Base-by-base conservation (phyloP, 2,329 filamentous ascomycete genomes). In the Hymenotorrendiella dingleyae region DNA sequence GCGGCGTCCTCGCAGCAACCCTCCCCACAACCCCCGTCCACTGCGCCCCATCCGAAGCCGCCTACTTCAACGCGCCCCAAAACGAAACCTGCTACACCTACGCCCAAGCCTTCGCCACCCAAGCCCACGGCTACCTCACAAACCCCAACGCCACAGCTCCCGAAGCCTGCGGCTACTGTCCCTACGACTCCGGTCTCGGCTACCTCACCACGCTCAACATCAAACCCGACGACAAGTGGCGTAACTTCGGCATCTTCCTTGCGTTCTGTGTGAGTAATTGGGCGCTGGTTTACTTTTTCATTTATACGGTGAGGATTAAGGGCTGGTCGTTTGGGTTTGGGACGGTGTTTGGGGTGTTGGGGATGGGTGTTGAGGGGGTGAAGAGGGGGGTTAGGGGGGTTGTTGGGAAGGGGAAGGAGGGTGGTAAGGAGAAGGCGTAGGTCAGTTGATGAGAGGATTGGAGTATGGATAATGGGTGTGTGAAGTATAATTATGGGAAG, bases 121-220 rank as follows among this genome's bases (percentile, higher is more conserved):
- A 64, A 0, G 62, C 70, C 0, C 40, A 43, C 22, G 38, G 38
- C 5, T 84, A 84, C 51, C 66, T 91, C 12, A 65, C 79, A 8
- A 79, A 89, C 54, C 71, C 74, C 0, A 61, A 72, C 9, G 78
- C 75, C 1, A 80, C 68, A 0, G 53, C 61, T 0, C n/a, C n/a
- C n/a, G n/a, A n/a, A n/a, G 69, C 72, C 22, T 91, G 86, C 66
- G 71, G 76, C 56, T 88, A 86, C 63, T 90, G 86, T 54, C 78
- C 75, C 0, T 89, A 81, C 59, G 62, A 59, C 3, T 64, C 55
- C 14, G 80, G 78, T 3, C 70, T 74, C 28, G 72, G 88, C 55
- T 91, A 86, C 55, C 70, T 89, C 54, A 50, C 66, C 3, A 77
- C 73, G 5, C 60, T 76, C 27, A 75, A 74, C 51, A 66, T 76